A percentile compares a stretch with the other conserved stretches of the same genome.
These are phyloP conservation scores for Castanea crenata DNA, from an alignment of 306 rosid species.

Conservation along the genomic window DNA sequence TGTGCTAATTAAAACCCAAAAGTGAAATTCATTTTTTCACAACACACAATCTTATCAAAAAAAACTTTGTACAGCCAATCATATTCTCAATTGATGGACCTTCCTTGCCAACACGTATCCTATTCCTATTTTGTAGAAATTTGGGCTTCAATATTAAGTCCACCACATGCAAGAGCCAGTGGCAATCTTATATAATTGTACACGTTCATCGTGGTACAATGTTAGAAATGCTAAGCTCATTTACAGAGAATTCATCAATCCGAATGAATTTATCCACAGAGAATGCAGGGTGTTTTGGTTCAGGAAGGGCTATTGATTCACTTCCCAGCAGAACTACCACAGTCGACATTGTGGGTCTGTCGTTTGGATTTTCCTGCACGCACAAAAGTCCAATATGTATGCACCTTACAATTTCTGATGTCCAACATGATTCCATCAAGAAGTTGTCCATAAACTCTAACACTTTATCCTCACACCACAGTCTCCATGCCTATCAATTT, in stretches of 20 bases:
- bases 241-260: conserved; percentile 26
- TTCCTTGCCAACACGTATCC: no score
- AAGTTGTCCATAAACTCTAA: conserved; percentile 42
- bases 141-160: no score
- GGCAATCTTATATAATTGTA: no score
- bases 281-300: conserved; percentile 51
- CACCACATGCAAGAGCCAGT: no score
- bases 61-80: no score
- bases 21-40: no score
- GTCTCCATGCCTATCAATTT: conserved; percentile 49
- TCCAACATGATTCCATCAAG: conserved; percentile 19
- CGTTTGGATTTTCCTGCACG: conserved; percentile 52
- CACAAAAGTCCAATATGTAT: conserved; percentile 57
- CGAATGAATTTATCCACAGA: conserved; percentile 21
- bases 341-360: conserved; percentile 51
- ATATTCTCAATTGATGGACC: no score
- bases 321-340: conserved; percentile 44
- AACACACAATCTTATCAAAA: no score
- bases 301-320: conserved; percentile 35
- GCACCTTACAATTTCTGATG: conserved; percentile 33
- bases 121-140: no score
- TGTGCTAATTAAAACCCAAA: no score
- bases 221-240: conserved; percentile 29
- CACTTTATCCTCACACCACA: conserved; percentile 45
- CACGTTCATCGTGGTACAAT: neutral